Evolutionary conservation across 345 rosid species (phyloP).

Genomic region (Dimocarpus longan): DNA sequence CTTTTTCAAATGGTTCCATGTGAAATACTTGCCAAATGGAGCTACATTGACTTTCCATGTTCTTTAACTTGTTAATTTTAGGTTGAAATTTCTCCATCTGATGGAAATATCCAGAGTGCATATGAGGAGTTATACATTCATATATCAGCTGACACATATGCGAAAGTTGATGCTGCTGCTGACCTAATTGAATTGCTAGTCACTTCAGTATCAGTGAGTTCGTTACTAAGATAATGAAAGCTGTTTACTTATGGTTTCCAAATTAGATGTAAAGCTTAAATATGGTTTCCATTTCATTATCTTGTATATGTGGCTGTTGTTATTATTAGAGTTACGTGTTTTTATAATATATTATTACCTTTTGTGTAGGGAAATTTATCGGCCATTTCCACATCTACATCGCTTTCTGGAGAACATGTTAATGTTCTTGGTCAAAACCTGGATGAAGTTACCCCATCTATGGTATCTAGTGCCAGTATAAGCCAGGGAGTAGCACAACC

Average conservation of each 20-base stretch:
- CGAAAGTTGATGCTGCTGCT: constrained; percentile 90
- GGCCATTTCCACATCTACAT: constrained; percentile 38
- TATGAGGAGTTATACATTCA: constrained; percentile 67
- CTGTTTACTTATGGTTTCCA: background rate
- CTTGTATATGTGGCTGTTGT: background rate
- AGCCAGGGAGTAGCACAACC: constrained; percentile 39
- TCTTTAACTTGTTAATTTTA: constrained; percentile 27
- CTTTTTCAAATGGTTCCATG: background rate
- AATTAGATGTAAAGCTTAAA: background rate
- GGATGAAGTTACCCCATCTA: constrained; percentile 27
- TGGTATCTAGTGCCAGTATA: constrained; percentile 20
- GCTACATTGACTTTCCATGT: background rate
- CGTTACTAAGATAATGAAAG: constrained; percentile 18
- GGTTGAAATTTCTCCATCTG: constrained; percentile 77
- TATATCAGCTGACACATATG: constrained; percentile 78
- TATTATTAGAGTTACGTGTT: background rate
- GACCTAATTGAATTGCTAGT: constrained; percentile 75
- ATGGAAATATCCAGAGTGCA: constrained; percentile 46
- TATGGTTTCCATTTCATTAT: background rate
- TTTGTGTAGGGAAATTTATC: constrained; percentile 64
- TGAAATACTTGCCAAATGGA: constrained; percentile 9
- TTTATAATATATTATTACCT: constrained; percentile 6
- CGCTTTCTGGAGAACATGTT: constrained; percentile 43
- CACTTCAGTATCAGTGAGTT: constrained; percentile 82
- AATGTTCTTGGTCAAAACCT: constrained; percentile 36